Base-by-base conservation (phyloP, 1,284 basidiomycete genomes). In the Ustilago nuda region DNA sequence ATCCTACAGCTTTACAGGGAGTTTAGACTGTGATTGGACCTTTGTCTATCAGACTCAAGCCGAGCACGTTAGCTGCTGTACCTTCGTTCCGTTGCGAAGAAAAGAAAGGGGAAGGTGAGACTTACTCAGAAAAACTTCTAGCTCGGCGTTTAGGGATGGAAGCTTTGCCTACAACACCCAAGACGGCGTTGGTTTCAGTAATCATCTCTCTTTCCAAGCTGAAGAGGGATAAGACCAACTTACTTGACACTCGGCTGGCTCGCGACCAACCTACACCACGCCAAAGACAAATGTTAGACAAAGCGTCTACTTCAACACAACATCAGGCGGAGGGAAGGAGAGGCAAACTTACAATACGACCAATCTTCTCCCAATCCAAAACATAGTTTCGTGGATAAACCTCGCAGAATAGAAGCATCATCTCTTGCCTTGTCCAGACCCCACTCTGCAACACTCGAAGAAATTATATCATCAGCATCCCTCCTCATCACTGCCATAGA, bases 331-430 rank as follows among this genome's bases (percentile, higher is more conserved):
- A 36, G 27, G 23, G 23, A 2, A 2, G 30, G 36, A 27, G 9
- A 12, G 5, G 13, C 23, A 1, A 27, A 52, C 64, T 60, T 48
- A 72, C 69, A 2, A 13, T 12, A n/a, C 70, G 64, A 17, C 56
- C 46, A 12, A 62, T 60, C 6, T 23, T 19, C 9, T 52, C 32
- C 60, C 60, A 72, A 19, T 66, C 64, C 12, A 53, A 9, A 12
- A 36, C 9, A 19, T 39, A 52, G 9, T 60, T 56, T 4, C 53
- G 64, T 5, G 39, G 52, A 23, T 33, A 72, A 19, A 66, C 36
- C 32, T 59, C 45, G 64, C 39, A 17, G 53, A 72, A 72, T 13
- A 72, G 23, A 4, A 53, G 39, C 64, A 72, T 63, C 46, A 66
- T 66, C 35, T 72, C 70, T 41, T 69, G 17, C 23, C 43, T 32